These are phyloP conservation scores for Tulasnella sp. DNA, from an alignment of 768 basidiomycete species.

Conservation along the genomic window DNA sequence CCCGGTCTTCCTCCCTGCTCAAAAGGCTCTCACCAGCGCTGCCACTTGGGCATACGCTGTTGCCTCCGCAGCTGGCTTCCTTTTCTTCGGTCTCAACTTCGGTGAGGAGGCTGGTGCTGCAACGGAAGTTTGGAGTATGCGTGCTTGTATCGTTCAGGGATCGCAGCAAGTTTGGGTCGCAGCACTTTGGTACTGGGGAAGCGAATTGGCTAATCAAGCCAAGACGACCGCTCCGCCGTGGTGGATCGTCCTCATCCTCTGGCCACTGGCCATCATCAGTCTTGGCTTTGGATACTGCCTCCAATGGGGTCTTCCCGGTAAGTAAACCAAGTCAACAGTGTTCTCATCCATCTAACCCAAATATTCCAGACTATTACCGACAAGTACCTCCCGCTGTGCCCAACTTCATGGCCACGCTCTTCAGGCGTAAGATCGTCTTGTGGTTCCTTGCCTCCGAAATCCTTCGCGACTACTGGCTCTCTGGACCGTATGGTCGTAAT, in stretches of 20 bases:
- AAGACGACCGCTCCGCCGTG: slow-evolving; percentile 59
- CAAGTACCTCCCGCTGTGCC: slow-evolving; percentile 94
- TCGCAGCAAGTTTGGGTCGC: slow-evolving; percentile 95
- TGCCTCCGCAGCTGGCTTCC: slow-evolving; percentile 87
- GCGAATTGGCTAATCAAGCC: slow-evolving; percentile 50
- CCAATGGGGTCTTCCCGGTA: slow-evolving; percentile 79
- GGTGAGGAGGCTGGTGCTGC: slow-evolving; percentile 96
- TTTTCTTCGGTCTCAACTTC: slow-evolving; percentile 93
- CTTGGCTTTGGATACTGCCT: slow-evolving; percentile 75
- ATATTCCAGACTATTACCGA: slow-evolving; percentile 63
- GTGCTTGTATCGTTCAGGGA: slow-evolving; percentile 89
- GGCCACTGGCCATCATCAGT: slow-evolving; percentile 72
- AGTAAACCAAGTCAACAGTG: slow-evolving; percentile 26
- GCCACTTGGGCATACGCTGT: slow-evolving; percentile 90
- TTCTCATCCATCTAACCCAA: slow-evolving; percentile 18
- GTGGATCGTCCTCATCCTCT: slow-evolving; percentile 74
- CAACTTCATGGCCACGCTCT: slow-evolving; percentile 80
- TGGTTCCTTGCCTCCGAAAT: slow-evolving; percentile 91
- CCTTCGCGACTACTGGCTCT: slow-evolving; percentile 87
- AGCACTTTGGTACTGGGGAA: slow-evolving; percentile 94
- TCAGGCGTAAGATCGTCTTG: slow-evolving; percentile 82
- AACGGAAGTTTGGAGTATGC: slow-evolving; percentile 86
- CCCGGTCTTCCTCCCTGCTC: slow-evolving; percentile 48
- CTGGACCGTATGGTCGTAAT: slow-evolving; percentile 89
- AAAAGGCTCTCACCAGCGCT: slow-evolving; percentile 58